Evolutionary conservation across 1,139 yeast species (phyloP).

Genomic region (Lizanozyma gosingica): DNA sequence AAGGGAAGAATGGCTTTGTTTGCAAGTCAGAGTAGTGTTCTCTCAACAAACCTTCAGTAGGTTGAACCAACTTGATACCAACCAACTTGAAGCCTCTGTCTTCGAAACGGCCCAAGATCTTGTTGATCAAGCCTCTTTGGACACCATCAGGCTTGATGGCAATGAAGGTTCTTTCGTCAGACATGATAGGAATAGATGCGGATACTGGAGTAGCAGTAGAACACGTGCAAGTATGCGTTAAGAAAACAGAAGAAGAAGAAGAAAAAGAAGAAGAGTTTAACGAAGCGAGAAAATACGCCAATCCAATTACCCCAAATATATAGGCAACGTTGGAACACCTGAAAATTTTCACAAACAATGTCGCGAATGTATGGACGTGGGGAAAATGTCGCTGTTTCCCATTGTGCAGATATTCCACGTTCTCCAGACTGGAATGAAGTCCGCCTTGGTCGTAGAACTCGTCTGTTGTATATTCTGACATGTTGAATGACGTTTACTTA

Average conservation of each 20-base stretch:
- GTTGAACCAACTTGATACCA: constrained; percentile 84
- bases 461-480: too few species aligned
- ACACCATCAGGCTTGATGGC: constrained; percentile 99
- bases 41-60: constrained; percentile 81
- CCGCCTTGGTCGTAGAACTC: too few species aligned
- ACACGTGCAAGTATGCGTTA: background rate
- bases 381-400: too few species aligned
- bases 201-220: background rate
- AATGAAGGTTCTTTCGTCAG: constrained; percentile 93
- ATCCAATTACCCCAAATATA: too few species aligned
- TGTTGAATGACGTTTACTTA: too few species aligned
- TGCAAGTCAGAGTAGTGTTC: constrained; percentile 95
- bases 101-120: constrained; percentile 91
- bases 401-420: too few species aligned
- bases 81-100: constrained; percentile 96
- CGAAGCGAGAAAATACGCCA: background rate
- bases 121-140: constrained; percentile 94
- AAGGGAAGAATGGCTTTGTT: constrained; percentile 96
- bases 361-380: background rate
- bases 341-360: background rate
- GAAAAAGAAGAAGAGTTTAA: background rate
- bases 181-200: constrained; percentile 17
- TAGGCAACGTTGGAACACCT: background rate
- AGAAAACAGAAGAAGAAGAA: background rate
- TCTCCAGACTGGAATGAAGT: too few species aligned